Evolutionary conservation across 176 grass and related monocot species (phyloP), one percentile per base, ranked within the genome.

Genomic region (Oryza meridionalis): DNA sequence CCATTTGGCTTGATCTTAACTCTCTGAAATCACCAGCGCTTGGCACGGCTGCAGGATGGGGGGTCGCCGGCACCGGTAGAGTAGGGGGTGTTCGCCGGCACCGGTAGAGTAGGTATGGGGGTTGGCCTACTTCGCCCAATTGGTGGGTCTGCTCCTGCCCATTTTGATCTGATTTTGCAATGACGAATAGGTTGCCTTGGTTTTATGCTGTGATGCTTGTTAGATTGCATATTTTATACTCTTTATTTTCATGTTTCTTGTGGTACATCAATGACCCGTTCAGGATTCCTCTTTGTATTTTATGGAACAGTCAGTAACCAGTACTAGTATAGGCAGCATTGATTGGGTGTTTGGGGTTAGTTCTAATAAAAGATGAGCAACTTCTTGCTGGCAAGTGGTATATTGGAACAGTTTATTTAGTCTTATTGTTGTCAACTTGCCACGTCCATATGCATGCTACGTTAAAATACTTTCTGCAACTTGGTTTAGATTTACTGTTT

Each of bases 281-380:
- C 14, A 4, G 2, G 8, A 43, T 81, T 81, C 19, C 11, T 62
- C 11, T 64, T 37, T 38, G 21, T 73, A 72, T 65, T 83, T 31
- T 43, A 44, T 72, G 67, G 58, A 53, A 0, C 16, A 21, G 15
- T 55, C 25, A 67, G 37, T 72, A 84, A 19, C 63, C 27, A 70
- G 5, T 62, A 46, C 26, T 25, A 35, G 13, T 40, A 44, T 74
- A 73, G 69, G 75, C 25, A 47, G 49, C 16, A 62, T 84, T 84
- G 21, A 32, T 69, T 84, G 81, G 73, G 76, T 84, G 37, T 75
- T 80, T 38, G 7, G 87, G 73, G 76, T 84, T 84, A 80, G 35
- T 84, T 84, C 81, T 9, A 62, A 19, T 14, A 58, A 44, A 25
- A 11, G 7, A 64, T 69, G 27, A 63, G 3, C 42, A 85, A 70